Base-by-base conservation (phyloP, 1,284 basidiomycete genomes). In the Rhodofomes roseus region DNA sequence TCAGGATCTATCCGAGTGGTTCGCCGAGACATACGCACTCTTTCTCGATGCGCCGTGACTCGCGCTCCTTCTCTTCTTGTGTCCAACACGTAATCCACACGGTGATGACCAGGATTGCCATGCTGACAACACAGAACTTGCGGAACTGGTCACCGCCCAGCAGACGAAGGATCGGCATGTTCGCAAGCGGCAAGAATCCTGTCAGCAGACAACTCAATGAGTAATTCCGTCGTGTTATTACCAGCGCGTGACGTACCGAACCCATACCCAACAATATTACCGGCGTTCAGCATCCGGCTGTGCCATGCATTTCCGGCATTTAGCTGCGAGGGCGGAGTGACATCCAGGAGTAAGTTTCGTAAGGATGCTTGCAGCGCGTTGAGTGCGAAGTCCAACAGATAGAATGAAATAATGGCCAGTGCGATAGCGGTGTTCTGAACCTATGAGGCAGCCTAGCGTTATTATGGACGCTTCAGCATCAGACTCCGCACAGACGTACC, bases 231-330 rank as follows among this genome's bases (percentile, higher is more conserved):
- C 16, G 23, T 20, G 53, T 36, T 18, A 55, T 34, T 18, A 14
- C 11, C n/a, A 20, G 14, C 46, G 46, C 22, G 20, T 71, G 36
- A 18, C 82, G 61, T 70, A 89, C 92, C 94, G 68, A 95, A 90
- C 1, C 91, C 92, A 74, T 89, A 97, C 1, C 96, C 95, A 64
- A 96, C 75, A 57, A 97, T 96, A 70, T 95, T 97, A 25, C 94
- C 95, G n/a, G 93, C 87, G 71, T 97, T 94, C 52, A 87, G 90
- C 91, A 97, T 96, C 59, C 94, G 82, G 18, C 95, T 93, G 67
- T 98, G 95, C 96, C 96, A 99, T n/a, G 96, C 96, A 76, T 98
- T 99, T 6, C 92, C 95, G 16, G 87, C 82, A 63, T 90, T 95
- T 37, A 98, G 84, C 73, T 98, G 95, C 63, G 90, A 83, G 3